These are phyloP conservation scores for Leishmania martiniquensis DNA, from an alignment of 208 protist species.

Conservation along the genomic window DNA sequence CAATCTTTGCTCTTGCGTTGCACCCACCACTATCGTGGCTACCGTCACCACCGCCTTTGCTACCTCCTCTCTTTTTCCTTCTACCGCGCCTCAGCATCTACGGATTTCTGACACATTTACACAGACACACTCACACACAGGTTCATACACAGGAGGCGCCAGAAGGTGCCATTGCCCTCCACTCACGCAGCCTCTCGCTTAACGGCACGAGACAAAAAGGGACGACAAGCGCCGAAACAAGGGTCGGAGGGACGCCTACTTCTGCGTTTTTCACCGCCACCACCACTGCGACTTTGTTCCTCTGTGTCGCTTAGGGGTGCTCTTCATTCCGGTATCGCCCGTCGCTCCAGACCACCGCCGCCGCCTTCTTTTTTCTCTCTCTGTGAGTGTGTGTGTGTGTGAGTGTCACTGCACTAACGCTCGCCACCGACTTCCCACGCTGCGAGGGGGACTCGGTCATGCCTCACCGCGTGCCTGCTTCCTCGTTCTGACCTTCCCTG, in stretches of 20 bases:
- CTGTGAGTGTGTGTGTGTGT: neutral
- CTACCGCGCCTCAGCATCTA: neutral
- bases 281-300: neutral
- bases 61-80: neutral
- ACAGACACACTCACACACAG: neutral
- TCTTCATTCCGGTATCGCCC: neutral
- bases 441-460: neutral
- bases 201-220: neutral
- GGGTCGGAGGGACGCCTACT: neutral
- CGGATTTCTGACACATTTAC: no score
- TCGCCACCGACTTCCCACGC: neutral
- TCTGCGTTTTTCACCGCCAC: neutral
- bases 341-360: neutral
- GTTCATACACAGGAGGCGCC: neutral
- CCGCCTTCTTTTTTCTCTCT: neutral
- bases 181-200: neutral
- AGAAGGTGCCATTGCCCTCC: neutral
- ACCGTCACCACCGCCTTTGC: neutral
- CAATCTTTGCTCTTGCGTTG: neutral
- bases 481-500: neutral
- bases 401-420: neutral
- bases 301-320: neutral
- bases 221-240: neutral
- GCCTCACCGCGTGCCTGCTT: neutral
- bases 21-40: neutral